phyloP scores from a whole-genome alignment of 2,329 filamentous ascomycete genomes.

The Karstenula rhodostoma region DNA sequence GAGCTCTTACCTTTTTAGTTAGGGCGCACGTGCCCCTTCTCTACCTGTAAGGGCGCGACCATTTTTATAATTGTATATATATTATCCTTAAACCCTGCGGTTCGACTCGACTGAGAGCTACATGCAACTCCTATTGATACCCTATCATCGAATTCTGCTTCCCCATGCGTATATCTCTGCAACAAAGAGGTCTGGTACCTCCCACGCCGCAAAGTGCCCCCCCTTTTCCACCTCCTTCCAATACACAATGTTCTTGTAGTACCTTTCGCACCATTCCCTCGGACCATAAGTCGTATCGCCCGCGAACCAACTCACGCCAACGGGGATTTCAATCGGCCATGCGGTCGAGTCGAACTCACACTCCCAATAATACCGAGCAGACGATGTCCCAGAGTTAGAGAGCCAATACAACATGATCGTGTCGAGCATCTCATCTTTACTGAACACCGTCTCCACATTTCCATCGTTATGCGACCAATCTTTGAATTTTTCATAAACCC shows the following conservation, averaged over 20 bases:
- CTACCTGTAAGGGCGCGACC: too few relatives aligned
- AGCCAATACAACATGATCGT: constrained; percentile 38
- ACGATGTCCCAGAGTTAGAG: constrained; percentile 33
- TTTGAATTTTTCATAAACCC: constrained; percentile 81
- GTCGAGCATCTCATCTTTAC: constrained; percentile 38
- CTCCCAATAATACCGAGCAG: constrained; percentile 36
- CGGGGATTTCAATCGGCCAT: constrained; percentile 30
- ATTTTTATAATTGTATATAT: too few relatives aligned
- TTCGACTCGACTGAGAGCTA: too few relatives aligned
- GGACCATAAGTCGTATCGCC: constrained; percentile 21
- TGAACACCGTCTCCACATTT: constrained; percentile 29
- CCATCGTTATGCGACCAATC: constrained; percentile 74
- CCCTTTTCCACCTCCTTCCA: constrained; percentile 46
- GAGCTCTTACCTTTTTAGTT: too few relatives aligned
- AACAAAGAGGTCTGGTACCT: constrained; percentile 60
- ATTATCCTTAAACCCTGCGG: too few relatives aligned
- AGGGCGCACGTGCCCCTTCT: too few relatives aligned
- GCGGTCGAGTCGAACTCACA: constrained; percentile 27
- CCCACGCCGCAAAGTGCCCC: constrained; percentile 67
- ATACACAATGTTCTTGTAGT: constrained; percentile 46
- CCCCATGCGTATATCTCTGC: constrained; percentile 47
- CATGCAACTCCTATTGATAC: too few relatives aligned
- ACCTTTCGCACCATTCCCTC: constrained; percentile 21
- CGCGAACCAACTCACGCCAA: constrained; percentile 27
- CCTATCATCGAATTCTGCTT: constrained; percentile 14